A percentile compares a stretch with the other conserved stretches of the same genome.
Conservation (phyloP, 805 yeast species). For the Phaffomyces opuntiae region DNA sequence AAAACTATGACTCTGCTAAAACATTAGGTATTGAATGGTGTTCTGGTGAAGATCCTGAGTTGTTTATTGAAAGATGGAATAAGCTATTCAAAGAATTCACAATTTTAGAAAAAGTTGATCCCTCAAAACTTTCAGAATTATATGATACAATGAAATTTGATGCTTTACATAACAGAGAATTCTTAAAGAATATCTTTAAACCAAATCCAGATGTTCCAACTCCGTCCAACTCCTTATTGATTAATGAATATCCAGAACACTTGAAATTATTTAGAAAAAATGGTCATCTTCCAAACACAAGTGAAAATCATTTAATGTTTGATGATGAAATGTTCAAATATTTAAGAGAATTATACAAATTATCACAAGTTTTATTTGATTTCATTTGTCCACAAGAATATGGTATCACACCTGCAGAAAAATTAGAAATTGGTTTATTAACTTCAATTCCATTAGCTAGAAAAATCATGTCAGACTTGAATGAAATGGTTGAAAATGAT, state of each 20-base stretch:
- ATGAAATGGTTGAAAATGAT: slow-evolving; percentile 69
- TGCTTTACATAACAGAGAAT: slow-evolving; percentile 90
- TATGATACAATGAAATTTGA: slow-evolving; percentile 99
- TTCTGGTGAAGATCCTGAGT: slow-evolving; percentile 87
- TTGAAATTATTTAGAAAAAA: slow-evolving; percentile 18
- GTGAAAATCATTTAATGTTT: slow-evolving; percentile 44
- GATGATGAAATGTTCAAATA: slow-evolving; percentile 75
- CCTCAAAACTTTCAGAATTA: slow-evolving; percentile 91
- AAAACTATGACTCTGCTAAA: slow-evolving; percentile 61
- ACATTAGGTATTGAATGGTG: slow-evolving; percentile 84
- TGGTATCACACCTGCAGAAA: slow-evolving; percentile 93
- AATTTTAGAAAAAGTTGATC: slow-evolving; percentile 93
- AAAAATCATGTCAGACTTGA: slow-evolving; percentile 76
- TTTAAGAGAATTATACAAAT: slow-evolving; percentile 78
- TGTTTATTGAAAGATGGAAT: slow-evolving; percentile 96
- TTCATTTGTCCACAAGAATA: slow-evolving; percentile 98
- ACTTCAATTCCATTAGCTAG: slow-evolving; percentile 92
- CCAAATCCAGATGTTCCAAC: slow-evolving; percentile 43
- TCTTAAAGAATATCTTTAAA: slow-evolving; percentile 74
- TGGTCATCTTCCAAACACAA: slow-evolving; percentile 8
- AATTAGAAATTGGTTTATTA: slow-evolving; percentile 88
- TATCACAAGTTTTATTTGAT: slow-evolving; percentile 91
- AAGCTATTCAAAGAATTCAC: slow-evolving; percentile 88
- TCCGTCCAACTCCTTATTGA: slow-evolving; percentile 21
- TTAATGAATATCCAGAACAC: slow-evolving; percentile 24